Conservation (phyloP, 345 rosid genomes). For the Cardiospermum halicacabum region DNA sequence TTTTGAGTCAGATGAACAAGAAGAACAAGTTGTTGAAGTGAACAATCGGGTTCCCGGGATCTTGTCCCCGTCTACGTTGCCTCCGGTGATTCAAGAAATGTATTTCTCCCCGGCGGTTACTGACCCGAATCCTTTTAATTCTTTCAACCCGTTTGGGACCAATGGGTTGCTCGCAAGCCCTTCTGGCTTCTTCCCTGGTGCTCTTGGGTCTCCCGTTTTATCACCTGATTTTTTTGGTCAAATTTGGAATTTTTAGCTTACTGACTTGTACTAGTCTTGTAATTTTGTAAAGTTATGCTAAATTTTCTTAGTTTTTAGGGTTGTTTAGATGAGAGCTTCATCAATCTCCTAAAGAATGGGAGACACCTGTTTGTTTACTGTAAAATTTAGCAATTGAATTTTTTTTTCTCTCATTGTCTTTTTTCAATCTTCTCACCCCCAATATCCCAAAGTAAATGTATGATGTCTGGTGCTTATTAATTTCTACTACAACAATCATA, state of each 20-base stretch:
- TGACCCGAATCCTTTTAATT: constrained; percentile 30
- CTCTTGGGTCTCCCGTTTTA: constrained; percentile 40
- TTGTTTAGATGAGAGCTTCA: no score
- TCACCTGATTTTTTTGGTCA: constrained; percentile 48
- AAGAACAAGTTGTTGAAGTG: constrained; percentile 13
- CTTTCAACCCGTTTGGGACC: no score
- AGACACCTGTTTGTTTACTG: neutral
- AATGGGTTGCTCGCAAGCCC: constrained; percentile 35
- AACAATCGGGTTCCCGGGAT: constrained; percentile 57
- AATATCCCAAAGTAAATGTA: neutral
- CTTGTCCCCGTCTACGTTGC: constrained; percentile 59
- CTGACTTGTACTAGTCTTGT: neutral
- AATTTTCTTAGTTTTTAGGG: neutral
- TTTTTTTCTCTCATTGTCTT: no score
- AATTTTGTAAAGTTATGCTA: neutral
- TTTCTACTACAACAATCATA: neutral
- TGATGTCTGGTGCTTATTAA: neutral
- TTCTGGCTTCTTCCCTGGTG: constrained; percentile 27
- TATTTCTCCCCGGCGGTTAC: constrained; percentile 59
- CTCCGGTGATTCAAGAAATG: constrained; percentile 35
- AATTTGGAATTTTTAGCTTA: constrained; percentile 39
- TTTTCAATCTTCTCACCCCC: no score
- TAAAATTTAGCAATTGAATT: neutral
- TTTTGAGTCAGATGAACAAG: constrained; percentile 23
- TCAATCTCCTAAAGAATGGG: constrained; percentile 2